phyloP scores from a whole-genome alignment of 148 eudicot genomes.

The Chenopodium quinoa region DNA sequence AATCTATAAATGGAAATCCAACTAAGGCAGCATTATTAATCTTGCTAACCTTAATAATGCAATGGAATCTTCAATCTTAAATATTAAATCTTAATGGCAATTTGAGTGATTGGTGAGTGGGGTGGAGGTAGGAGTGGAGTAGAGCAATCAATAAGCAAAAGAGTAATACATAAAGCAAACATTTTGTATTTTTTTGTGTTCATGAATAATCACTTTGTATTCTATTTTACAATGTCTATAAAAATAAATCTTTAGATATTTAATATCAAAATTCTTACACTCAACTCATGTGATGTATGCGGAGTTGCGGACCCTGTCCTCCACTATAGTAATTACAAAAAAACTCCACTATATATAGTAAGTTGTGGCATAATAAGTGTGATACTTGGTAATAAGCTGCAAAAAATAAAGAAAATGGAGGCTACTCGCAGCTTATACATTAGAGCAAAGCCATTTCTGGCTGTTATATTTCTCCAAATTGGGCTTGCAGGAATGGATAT shows the following conservation, averaged over 20 bases:
- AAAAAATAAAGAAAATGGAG: slow-evolving; percentile 23
- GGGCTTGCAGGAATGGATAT: slow-evolving; percentile 92
- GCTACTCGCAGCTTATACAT: slow-evolving; percentile 22
- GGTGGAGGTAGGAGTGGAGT: slow-evolving; percentile 1
- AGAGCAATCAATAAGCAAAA: slow-evolving; percentile 23
- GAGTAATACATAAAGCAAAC: neutral
- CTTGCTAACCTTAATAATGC: slow-evolving; percentile 8
- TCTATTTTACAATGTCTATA: no score
- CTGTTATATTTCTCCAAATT: slow-evolving; percentile 63
- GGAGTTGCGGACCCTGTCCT: no score
- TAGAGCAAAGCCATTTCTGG: slow-evolving; percentile 62
- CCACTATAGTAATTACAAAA: no score
- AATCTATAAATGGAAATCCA: slow-evolving; percentile 23
- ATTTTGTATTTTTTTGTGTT: no score
- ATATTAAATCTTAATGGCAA: neutral
- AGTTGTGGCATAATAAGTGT: neutral
- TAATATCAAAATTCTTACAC: no score
- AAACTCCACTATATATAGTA: slow-evolving; percentile 5
- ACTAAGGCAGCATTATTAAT: slow-evolving; percentile 23
- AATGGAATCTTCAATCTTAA: slow-evolving; percentile 24
- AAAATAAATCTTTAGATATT: no score
- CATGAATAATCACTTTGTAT: no score
- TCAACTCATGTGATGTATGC: no score
- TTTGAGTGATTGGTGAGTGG: slow-evolving; percentile 18
- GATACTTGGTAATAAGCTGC: neutral